These are phyloP conservation scores for Beauveria australis DNA, from an alignment of 2,329 filamentous ascomycete genomes.

Conservation along the genomic window DNA sequence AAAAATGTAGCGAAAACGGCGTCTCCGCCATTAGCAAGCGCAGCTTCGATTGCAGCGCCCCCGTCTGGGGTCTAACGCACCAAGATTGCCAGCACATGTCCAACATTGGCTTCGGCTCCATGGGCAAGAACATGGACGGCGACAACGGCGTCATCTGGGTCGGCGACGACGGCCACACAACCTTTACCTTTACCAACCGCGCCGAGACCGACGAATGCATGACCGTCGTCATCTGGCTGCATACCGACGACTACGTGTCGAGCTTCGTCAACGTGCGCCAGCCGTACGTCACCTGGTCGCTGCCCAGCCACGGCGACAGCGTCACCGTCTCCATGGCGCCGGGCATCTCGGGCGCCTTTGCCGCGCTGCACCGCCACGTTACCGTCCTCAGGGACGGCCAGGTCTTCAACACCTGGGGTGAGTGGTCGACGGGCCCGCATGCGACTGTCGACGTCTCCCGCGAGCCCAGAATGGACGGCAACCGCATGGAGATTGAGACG, in stretches of 20 bases:
- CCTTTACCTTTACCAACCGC: constrained; percentile 22
- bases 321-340: constrained; percentile 30
- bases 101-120: constrained; percentile 19
- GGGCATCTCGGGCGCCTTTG: constrained; percentile 30
- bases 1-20: background rate
- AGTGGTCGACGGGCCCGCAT: constrained; percentile 29
- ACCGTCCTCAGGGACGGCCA: constrained; percentile 28
- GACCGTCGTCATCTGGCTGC: constrained; percentile 22
- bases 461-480: constrained; percentile 36
- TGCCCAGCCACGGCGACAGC: constrained; percentile 24
- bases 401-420: constrained; percentile 35
- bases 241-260: constrained; percentile 11
- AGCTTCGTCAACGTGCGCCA: constrained; percentile 21
- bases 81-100: constrained; percentile 22
- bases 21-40: background rate
- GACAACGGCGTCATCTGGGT: constrained; percentile 23
- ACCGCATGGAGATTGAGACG: constrained; percentile 25
- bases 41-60: constrained; percentile 13
- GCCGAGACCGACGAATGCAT: constrained; percentile 15
- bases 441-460: constrained; percentile 35
- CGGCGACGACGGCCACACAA: constrained; percentile 21
- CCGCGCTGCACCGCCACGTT: constrained; percentile 25
- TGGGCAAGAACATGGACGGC: constrained; percentile 17
- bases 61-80: constrained; percentile 15
- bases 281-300: constrained; percentile 28